These are phyloP conservation scores for Candida sanyaensis DNA, from an alignment of 1,139 yeast genomes.

Conservation along the genomic window DNA sequence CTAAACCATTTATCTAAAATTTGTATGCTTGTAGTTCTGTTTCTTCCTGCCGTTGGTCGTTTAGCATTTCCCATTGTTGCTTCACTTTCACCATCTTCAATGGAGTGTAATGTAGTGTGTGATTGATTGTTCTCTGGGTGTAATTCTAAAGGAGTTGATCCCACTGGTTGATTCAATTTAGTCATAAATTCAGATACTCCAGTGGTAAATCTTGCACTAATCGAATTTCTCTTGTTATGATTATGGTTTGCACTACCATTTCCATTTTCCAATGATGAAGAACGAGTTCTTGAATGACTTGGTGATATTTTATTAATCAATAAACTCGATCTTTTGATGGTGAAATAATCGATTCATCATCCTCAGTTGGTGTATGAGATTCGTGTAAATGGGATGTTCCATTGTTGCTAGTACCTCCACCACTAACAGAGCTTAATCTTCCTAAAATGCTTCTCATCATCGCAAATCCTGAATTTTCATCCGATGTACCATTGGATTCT, in stretches of 20 bases:
- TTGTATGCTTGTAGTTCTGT: conserved; percentile 43
- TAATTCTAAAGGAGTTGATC: not conserved
- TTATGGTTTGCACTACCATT: not conserved
- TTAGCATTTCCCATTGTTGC: conserved; percentile 3
- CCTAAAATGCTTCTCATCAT: conserved; percentile 41
- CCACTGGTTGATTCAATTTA: conserved; percentile 28
- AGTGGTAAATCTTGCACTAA: conserved; percentile 40
- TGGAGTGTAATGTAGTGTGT: conserved; percentile 33
- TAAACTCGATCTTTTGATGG: conserved; percentile 27
- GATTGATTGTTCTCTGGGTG: conserved; percentile 25
- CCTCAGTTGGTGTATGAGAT: not conserved
- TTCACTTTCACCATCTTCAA: conserved; percentile 26
- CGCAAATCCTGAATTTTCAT: conserved; percentile 23
- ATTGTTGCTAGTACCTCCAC: not conserved
- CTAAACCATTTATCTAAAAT: conserved; percentile 50
- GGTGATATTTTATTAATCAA: conserved; percentile 35
- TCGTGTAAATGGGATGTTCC: not conserved
- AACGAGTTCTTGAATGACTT: conserved; percentile 36
- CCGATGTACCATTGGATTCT: conserved; percentile 15
- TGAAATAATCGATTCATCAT: conserved; percentile 5
- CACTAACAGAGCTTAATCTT: conserved; percentile 29
- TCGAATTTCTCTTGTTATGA: conserved; percentile 30
- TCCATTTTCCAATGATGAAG: conserved; percentile 35
- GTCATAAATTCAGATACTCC: conserved; percentile 49
- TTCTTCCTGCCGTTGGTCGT: conserved; percentile 29